A percentile compares a stretch with the other conserved stretches of the same genome.
Evolutionary conservation across 441 rosid genomes (phyloP).

Genomic region (Brassica hybrid): DNA sequence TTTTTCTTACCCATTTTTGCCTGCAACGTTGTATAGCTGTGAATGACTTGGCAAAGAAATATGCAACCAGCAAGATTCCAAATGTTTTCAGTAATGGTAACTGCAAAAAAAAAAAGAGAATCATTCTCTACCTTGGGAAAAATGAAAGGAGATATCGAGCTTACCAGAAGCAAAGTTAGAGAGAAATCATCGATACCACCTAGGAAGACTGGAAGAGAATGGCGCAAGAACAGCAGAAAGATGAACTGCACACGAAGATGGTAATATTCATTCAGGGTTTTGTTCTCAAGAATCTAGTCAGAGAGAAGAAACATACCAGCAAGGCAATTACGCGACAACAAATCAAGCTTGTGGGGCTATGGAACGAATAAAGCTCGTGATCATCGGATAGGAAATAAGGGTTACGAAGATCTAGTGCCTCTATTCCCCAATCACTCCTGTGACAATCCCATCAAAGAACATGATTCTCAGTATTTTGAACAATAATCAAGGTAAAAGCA

Average conservation of each 20-base stretch:
- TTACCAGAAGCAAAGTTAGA: slow-evolving; percentile 59
- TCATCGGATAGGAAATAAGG: slow-evolving; percentile 54
- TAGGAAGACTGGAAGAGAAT: slow-evolving; percentile 65
- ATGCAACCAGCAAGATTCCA: slow-evolving; percentile 70
- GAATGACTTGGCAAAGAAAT: slow-evolving; percentile 59
- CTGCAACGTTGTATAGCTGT: slow-evolving; percentile 55
- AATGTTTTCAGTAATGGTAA: slow-evolving; percentile 57
- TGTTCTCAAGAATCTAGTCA: not conserved
- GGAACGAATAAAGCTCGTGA: slow-evolving; percentile 49
- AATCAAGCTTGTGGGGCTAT: slow-evolving; percentile 59
- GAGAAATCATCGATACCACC: slow-evolving; percentile 65
- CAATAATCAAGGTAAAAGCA: slow-evolving; percentile 1
- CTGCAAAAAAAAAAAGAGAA: slow-evolving; percentile 47
- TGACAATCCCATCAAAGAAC: not conserved
- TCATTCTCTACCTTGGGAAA: not conserved
- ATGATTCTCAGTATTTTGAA: not conserved
- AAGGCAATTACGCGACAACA: slow-evolving; percentile 75
- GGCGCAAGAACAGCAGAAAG: slow-evolving; percentile 71
- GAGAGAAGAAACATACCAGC: slow-evolving; percentile 52
- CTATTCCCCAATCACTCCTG: slow-evolving; percentile 74
- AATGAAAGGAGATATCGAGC: slow-evolving; percentile 4
- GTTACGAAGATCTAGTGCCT: slow-evolving; percentile 55
- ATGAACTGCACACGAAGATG: slow-evolving; percentile 57
- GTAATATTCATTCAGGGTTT: not conserved
- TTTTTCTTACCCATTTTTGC: slow-evolving; percentile 42